Evolutionary conservation across 2,329 filamentous ascomycete genomes (phyloP), one percentile per base, ranked within the genome.

Genomic region (Venturia asperata): DNA sequence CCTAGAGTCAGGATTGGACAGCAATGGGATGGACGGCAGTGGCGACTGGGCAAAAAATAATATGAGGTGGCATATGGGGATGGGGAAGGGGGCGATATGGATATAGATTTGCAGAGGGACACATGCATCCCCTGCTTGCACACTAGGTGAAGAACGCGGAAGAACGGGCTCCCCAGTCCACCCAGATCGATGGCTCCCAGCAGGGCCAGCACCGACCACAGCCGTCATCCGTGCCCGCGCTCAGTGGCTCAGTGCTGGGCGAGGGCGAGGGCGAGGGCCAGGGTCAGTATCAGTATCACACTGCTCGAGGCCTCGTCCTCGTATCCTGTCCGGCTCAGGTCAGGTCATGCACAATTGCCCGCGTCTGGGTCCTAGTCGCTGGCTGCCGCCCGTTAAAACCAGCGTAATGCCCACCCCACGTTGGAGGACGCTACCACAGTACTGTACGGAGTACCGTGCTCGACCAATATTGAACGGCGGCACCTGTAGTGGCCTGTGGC

Each of bases 261-360:
- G 6, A 34, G 30, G n/a, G n/a, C n/a, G n/a, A n/a, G n/a, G n/a
- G n/a, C n/a, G n/a, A n/a, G n/a, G n/a, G n/a, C n/a, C n/a, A n/a
- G n/a, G n/a, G n/a, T n/a, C n/a, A n/a, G n/a, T n/a, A n/a, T n/a
- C 52, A 37, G 52, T 58, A 58, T 37, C 52, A 58, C 52, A 58
- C 9, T 37, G 52, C 52, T 58, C 52, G 52, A 58, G 52, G 52
- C 52, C 37, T n/a, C n/a, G n/a, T n/a, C n/a, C n/a, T 58, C 30
- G 52, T 58, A 58, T 37, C 27, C 49, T 11, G 34, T 56, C 52
- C 52, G 30, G 30, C 3, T 34, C 30, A 34, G 30, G 30, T 34
- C 30, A 34, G 52, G 52, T 58, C 52, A 34, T 58, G 52, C 52
- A 58, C 52, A 34, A 58, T 37, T 27, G 52, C 52, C 52, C 52